These are phyloP conservation scores for Alternaria conjuncta DNA, from an alignment of 2,329 filamentous ascomycete species.

Conservation along the genomic window DNA sequence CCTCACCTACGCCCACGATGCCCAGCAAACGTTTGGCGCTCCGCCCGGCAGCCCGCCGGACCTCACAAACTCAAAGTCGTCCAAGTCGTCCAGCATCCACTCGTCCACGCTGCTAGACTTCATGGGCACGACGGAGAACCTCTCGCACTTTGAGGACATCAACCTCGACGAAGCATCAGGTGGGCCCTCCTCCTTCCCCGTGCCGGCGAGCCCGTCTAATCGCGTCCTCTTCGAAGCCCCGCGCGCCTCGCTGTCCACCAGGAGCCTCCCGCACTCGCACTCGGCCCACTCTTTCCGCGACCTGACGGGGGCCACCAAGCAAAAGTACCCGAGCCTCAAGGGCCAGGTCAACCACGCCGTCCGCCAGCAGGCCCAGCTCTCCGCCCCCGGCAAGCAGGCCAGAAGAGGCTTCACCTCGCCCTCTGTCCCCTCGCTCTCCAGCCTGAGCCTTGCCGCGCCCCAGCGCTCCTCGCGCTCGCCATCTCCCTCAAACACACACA, in stretches of 20 bases:
- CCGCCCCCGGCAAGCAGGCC: constrained; percentile 47
- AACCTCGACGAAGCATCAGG: constrained; percentile 71
- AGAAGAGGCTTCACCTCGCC: constrained; percentile 52
- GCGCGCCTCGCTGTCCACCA: constrained; percentile 23
- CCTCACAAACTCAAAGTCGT: constrained; percentile 84
- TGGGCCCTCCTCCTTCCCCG: constrained; percentile 54
- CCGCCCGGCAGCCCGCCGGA: constrained; percentile 75
- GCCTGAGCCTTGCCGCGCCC: constrained; percentile 38
- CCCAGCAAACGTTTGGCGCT: constrained; percentile 45
- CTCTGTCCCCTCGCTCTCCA: constrained; percentile 43
- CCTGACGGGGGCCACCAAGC: constrained; percentile 45
- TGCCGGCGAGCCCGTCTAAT: constrained; percentile 34
- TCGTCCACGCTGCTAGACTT: constrained; percentile 76
- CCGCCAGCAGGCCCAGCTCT: constrained; percentile 42
- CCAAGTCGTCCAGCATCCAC: constrained; percentile 86
- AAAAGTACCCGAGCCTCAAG: constrained; percentile 50
- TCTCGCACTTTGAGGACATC: constrained; percentile 91
- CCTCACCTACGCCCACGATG: constrained; percentile 37
- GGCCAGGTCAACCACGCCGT: constrained; percentile 47
- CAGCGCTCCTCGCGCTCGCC: constrained; percentile 46
- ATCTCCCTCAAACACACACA: constrained; percentile 41
- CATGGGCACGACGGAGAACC: constrained; percentile 64
- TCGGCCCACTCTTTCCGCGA: constrained; percentile 45
- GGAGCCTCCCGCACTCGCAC: constrained; percentile 26
- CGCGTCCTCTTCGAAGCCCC: constrained; percentile 42